phyloP scores from a whole-genome alignment of 1,284 basidiomycete species.

The Cutaneotrichosporon dermatis region DNA sequence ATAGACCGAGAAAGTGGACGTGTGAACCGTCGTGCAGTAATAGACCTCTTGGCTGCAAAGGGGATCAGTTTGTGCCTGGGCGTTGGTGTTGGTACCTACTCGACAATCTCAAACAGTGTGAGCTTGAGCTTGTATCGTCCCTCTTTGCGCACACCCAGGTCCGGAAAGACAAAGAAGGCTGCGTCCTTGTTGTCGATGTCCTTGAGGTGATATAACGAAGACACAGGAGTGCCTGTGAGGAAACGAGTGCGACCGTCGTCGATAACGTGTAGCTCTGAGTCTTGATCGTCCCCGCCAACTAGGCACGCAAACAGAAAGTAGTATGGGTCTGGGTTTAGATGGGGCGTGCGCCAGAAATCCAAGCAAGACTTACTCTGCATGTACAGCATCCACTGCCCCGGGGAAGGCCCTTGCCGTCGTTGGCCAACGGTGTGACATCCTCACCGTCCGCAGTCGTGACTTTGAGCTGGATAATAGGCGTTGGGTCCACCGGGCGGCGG shows the following conservation, averaged over 20 bases:
- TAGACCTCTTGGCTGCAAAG: slow-evolving; percentile 59
- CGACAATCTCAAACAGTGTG: slow-evolving; percentile 86
- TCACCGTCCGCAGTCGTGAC: slow-evolving; percentile 67
- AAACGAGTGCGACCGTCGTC: slow-evolving; percentile 68
- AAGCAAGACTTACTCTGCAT: slow-evolving; percentile 43
- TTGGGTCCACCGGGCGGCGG: slow-evolving; percentile 89
- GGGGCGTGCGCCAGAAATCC: background rate
- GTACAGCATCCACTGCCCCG: slow-evolving; percentile 31
- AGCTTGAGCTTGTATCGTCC: slow-evolving; percentile 82
- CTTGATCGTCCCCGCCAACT: slow-evolving; percentile 67
- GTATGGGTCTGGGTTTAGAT: slow-evolving; percentile 62
- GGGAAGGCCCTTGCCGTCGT: slow-evolving; percentile 12
- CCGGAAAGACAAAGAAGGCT: slow-evolving; percentile 86
- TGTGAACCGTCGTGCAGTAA: slow-evolving; percentile 83
- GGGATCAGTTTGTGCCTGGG: slow-evolving; percentile 53
- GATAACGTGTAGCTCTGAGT: slow-evolving; percentile 87
- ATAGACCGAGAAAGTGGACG: slow-evolving; percentile 76
- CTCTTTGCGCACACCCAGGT: slow-evolving; percentile 81
- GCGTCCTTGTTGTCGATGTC: slow-evolving; percentile 83
- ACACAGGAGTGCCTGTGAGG: slow-evolving; percentile 60
- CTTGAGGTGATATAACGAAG: slow-evolving; percentile 89
- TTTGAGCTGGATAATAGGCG: slow-evolving; percentile 90
- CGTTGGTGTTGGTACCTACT: slow-evolving; percentile 50
- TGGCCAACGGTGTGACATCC: slow-evolving; percentile 26
- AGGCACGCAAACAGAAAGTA: slow-evolving; percentile 91